A percentile compares a stretch with the other conserved stretches of the same genome.
Evolutionary conservation across 2,329 filamentous ascomycete species (phyloP).

Genomic region (Rhexocercosporidium sp.): DNA sequence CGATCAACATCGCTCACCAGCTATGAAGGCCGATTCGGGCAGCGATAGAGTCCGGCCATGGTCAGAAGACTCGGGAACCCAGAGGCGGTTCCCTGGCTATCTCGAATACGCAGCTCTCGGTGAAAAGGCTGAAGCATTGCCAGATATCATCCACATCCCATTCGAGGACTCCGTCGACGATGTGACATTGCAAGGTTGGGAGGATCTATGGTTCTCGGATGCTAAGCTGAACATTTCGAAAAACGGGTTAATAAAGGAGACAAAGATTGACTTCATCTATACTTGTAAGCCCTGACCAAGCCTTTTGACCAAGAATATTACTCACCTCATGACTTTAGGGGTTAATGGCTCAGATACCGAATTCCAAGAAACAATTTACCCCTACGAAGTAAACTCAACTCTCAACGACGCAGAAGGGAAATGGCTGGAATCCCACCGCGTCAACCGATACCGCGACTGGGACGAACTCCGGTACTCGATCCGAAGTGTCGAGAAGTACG

Average conservation of each 20-base stretch:
- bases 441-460: constrained; percentile 52
- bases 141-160: constrained; percentile 47
- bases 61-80: background rate
- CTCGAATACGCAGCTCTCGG: constrained; percentile 17
- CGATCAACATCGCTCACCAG: constrained; percentile 18
- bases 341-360: constrained; percentile 50
- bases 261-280: constrained; percentile 51
- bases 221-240: constrained; percentile 42
- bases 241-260: constrained; percentile 43
- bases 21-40: background rate
- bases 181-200: constrained; percentile 47
- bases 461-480: constrained; percentile 51
- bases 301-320: background rate
- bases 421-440: constrained; percentile 48
- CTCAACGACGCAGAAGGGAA: constrained; percentile 48
- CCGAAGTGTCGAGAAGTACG: constrained; percentile 49
- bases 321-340: constrained; percentile 30
- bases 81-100: constrained; percentile 24
- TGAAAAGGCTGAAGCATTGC: constrained; percentile 39
- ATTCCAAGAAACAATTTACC: constrained; percentile 45
- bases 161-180: constrained; percentile 47
- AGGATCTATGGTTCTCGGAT: constrained; percentile 49
- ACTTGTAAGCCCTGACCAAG: constrained; percentile 40
- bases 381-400: constrained; percentile 47
- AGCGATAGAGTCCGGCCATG: background rate